Base-by-base conservation (phyloP, 495 filamentous ascomycete species). In the Astrocystis sublimbata region DNA sequence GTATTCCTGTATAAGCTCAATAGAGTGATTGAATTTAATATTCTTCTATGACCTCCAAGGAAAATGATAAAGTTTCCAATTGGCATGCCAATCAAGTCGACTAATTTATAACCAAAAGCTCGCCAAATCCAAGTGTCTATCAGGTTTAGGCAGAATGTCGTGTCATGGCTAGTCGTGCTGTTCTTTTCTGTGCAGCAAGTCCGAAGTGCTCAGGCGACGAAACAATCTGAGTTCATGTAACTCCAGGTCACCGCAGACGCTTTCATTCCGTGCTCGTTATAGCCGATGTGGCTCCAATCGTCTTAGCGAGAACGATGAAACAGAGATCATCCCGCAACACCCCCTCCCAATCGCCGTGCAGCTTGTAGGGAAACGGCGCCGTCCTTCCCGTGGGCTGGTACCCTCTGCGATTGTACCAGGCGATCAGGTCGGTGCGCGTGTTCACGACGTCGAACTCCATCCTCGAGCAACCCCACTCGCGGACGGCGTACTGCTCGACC, bases 361-460 rank as follows among this genome's bases (percentile, higher is more conserved):
- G 56, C 2, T 70, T 53, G 33, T 65, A 65, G 6, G 78, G 79
- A 51, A 83, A 81, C n/a, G 73, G 73, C 38, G 60, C 47, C 21
- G 43, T 62, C 60, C 76, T 73, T 3, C 78, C 78, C 12, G 76
- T 81, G 52, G 60, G 41, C 6, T 40, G 50, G 53, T 79, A 83
- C 2, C 80, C 80, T 4, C 73, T 65, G n/a, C 78, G 70, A 7
- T 57, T 45, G 55, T 83, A 83, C 78, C 78, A 83, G 38, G 64
- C 57, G 31, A 80, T 75, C 47, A 83, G 66, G 23, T 73, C 68
- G 15, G 67, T 21, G 28, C 80, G 71, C 17, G 67, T 70, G 36
- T 73, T 76, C 45, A 81, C 72, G 12, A 77, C 78, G 30, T 71
- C 71, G 62, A 83, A 68, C 49, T 71, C 71, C 46, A 76, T 36